These are phyloP conservation scores for Wickerhamiella occidentalis DNA, from an alignment of 805 yeast species.

Conservation along the genomic window DNA sequence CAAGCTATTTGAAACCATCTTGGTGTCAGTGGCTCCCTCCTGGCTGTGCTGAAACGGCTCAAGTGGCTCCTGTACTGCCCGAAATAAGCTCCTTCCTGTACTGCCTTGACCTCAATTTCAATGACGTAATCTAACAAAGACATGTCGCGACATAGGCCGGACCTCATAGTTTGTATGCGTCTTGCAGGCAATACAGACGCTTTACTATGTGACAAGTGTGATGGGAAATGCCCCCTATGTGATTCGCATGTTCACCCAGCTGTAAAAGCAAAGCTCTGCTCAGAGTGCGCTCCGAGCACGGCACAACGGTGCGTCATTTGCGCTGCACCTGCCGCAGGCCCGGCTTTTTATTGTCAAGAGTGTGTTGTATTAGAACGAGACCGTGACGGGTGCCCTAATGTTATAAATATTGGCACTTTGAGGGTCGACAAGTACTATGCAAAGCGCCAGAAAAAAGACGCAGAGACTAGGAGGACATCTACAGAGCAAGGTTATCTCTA, in stretches of 20 bases:
- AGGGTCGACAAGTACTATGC: neutral
- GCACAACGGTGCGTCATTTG: constrained; percentile 68
- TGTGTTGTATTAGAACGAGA: constrained; percentile 70
- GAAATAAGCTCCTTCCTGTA: no score
- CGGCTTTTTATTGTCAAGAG: constrained; percentile 75
- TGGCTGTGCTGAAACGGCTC: no score
- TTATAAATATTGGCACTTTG: constrained; percentile 65
- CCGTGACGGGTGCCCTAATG: constrained; percentile 86
- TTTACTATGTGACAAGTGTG: constrained; percentile 68
- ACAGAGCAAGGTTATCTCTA: neutral
- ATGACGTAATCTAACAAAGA: neutral
- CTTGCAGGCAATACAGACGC: constrained; percentile 71
- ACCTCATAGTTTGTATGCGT: constrained; percentile 69
- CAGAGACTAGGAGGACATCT: neutral
- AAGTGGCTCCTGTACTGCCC: no score
- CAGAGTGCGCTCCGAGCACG: constrained; percentile 71
- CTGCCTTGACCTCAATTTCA: neutral
- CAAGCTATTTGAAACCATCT: no score
- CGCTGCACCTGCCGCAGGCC: constrained; percentile 47
- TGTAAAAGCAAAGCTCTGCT: constrained; percentile 59
- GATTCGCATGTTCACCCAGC: constrained; percentile 72
- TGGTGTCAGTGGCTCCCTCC: no score
- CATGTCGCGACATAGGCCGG: constrained; percentile 87
- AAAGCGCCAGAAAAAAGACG: neutral
- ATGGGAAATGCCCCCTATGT: constrained; percentile 83